These are phyloP conservation scores for Stachybotrys chartarum DNA, from an alignment of 2,329 filamentous ascomycete genomes.

Conservation along the genomic window DNA sequence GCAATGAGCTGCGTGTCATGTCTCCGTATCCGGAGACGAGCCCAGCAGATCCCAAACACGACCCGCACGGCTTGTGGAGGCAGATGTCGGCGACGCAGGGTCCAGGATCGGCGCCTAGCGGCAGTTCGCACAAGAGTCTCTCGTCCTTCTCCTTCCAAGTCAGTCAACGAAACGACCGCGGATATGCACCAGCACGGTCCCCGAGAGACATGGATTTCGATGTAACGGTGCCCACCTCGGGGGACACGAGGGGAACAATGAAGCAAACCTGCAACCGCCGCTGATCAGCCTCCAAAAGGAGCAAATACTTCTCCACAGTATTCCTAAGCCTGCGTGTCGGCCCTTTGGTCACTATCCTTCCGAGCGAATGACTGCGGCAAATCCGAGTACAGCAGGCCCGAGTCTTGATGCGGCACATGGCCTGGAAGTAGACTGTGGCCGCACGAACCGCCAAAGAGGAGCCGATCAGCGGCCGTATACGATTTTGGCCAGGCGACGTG, in stretches of 20 bases:
- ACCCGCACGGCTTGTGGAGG: constrained; percentile 22
- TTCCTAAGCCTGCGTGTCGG: too few species aligned
- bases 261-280: background rate
- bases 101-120: constrained; percentile 8
- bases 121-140: constrained; percentile 5
- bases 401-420: background rate
- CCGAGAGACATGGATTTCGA: background rate
- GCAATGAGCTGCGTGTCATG: constrained; percentile 5
- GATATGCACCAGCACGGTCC: constrained; percentile 2
- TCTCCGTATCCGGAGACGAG: constrained; percentile 11
- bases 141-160: constrained; percentile 1
- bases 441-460: too few species aligned
- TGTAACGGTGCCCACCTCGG: background rate
- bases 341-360: background rate
- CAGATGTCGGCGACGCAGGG: constrained; percentile 23
- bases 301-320: too few species aligned
- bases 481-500: too few species aligned
- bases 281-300: background rate
- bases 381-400: background rate
- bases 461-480: too few species aligned
- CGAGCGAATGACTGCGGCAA: background rate
- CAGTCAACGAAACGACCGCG: constrained; percentile 4
- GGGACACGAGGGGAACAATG: background rate
- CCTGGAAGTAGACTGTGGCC: background rate
- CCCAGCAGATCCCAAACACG: constrained; percentile 18